These are phyloP conservation scores for Pluteus cervinus DNA, from an alignment of 768 basidiomycete genomes.

Conservation along the genomic window DNA sequence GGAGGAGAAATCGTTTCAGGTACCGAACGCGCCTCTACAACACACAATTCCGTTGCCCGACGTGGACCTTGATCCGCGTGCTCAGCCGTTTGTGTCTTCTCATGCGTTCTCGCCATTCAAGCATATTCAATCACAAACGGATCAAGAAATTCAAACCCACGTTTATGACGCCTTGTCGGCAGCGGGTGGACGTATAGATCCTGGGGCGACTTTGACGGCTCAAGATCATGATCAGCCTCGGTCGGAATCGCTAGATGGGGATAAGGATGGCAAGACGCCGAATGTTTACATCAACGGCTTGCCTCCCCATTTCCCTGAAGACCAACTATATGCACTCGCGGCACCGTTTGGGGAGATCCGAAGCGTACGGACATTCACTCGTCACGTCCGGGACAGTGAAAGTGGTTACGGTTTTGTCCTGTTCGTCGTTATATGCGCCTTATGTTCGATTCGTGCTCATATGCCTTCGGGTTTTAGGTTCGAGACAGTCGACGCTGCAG, in stretches of 20 bases:
- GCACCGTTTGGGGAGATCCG: slow-evolving; percentile 66
- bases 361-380: slow-evolving; percentile 80
- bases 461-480: slow-evolving; percentile 40
- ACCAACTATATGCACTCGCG: slow-evolving; percentile 67
- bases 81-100: slow-evolving; percentile 5
- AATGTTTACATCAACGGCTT: slow-evolving; percentile 89
- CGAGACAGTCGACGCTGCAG: slow-evolving; percentile 58
- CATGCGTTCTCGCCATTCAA: background rate
- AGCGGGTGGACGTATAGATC: slow-evolving; percentile 6
- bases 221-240: slow-evolving; percentile 3
- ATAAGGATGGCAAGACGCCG: slow-evolving; percentile 41
- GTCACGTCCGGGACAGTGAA: slow-evolving; percentile 68
- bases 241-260: slow-evolving; percentile 7
- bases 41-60: slow-evolving; percentile 28
- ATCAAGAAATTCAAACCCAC: too few species aligned
- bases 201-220: background rate
- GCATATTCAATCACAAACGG: too few species aligned
- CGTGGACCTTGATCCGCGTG: slow-evolving; percentile 11
- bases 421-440: slow-evolving; percentile 33
- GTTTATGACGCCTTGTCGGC: too few species aligned
- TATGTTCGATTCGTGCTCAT: slow-evolving; percentile 2
- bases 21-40: slow-evolving; percentile 24
- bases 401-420: slow-evolving; percentile 78
- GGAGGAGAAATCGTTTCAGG: slow-evolving; percentile 8
- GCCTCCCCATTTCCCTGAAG: slow-evolving; percentile 78